These are phyloP conservation scores for Craterostigma plantagineum DNA, from an alignment of 257 asterid species.

Conservation along the genomic window DNA sequence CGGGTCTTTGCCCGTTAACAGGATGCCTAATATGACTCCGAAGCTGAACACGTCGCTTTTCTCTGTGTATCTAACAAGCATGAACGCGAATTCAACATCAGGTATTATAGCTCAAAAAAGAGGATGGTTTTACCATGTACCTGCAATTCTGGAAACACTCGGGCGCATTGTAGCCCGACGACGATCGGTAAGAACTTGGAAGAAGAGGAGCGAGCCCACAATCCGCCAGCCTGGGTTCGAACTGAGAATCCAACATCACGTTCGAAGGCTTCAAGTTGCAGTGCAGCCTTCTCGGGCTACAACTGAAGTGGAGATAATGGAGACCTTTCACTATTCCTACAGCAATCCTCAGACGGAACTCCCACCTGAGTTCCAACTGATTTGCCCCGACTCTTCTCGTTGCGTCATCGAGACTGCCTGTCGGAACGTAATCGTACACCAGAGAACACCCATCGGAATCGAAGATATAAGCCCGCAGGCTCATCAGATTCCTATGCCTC, in stretches of 20 bases:
- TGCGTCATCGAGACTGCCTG: constrained; percentile 71
- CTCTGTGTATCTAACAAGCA: constrained; percentile 46
- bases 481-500: constrained; percentile 80
- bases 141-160: constrained; percentile 59
- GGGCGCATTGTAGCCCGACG: constrained; percentile 50
- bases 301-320: constrained; percentile 63
- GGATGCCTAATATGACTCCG: constrained; percentile 62
- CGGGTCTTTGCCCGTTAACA: constrained; percentile 69
- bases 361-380: constrained; percentile 66
- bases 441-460: constrained; percentile 38
- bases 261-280: constrained; percentile 73
- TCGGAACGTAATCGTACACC: constrained; percentile 54
- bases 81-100: not conserved
- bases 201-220: constrained; percentile 51
- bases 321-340: constrained; percentile 67
- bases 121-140: too few relatives aligned
- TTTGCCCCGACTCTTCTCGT: constrained; percentile 51
- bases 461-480: constrained; percentile 61
- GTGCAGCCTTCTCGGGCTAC: constrained; percentile 54
- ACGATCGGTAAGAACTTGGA: constrained; percentile 30
- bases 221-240: constrained; percentile 69
- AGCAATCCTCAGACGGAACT: constrained; percentile 52
- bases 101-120: too few relatives aligned
- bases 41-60: constrained; percentile 86
- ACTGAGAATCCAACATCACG: constrained; percentile 58